Percentiles rank a stretch among this genome's conserved stretches.
phyloP scores from a whole-genome alignment of 768 basidiomycete species.

The Xerocomellus intermedius region DNA sequence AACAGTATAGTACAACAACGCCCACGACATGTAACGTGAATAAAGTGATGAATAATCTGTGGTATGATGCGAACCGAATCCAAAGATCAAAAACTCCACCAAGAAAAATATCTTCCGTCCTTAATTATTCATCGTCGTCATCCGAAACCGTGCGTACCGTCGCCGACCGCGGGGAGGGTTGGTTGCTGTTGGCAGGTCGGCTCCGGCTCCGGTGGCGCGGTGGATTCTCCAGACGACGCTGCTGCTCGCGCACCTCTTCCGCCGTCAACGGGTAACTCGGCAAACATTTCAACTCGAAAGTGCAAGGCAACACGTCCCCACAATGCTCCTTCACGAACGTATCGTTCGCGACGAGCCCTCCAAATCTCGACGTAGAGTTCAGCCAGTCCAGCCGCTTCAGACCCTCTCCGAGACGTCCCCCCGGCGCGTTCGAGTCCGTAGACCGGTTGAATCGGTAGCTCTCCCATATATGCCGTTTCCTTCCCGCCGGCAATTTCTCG shows the following conservation, averaged over 20 bases:
- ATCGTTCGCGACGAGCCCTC: slow-evolving; percentile 54
- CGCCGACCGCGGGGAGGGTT: slow-evolving; percentile 18
- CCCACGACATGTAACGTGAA: slow-evolving; percentile 2
- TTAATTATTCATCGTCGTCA: slow-evolving; percentile 12
- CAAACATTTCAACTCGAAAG: slow-evolving; percentile 56
- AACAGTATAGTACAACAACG: background rate
- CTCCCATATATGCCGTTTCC: slow-evolving; percentile 43
- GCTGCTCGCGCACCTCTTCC: slow-evolving; percentile 50
- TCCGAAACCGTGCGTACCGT: slow-evolving; percentile 10
- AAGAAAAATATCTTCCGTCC: background rate
- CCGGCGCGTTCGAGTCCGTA: slow-evolving; percentile 60
- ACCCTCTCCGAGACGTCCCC: slow-evolving; percentile 61
- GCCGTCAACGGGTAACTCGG: slow-evolving; percentile 46
- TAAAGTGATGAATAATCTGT: slow-evolving; percentile 31
- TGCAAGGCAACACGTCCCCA: slow-evolving; percentile 53
- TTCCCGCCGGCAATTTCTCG: slow-evolving; percentile 35
- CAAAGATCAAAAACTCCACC: background rate
- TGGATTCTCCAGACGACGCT: slow-evolving; percentile 32
- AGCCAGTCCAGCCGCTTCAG: slow-evolving; percentile 71
- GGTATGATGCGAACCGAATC: slow-evolving; percentile 9
- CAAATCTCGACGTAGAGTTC: slow-evolving; percentile 55
- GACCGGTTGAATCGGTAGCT: slow-evolving; percentile 69
- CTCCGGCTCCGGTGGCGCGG: slow-evolving; percentile 22
- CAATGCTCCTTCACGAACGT: slow-evolving; percentile 42
- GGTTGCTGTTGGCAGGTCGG: slow-evolving; percentile 15